These are phyloP conservation scores for Xanthoconium stramineum DNA, from an alignment of 768 basidiomycete species.

Conservation along the genomic window DNA sequence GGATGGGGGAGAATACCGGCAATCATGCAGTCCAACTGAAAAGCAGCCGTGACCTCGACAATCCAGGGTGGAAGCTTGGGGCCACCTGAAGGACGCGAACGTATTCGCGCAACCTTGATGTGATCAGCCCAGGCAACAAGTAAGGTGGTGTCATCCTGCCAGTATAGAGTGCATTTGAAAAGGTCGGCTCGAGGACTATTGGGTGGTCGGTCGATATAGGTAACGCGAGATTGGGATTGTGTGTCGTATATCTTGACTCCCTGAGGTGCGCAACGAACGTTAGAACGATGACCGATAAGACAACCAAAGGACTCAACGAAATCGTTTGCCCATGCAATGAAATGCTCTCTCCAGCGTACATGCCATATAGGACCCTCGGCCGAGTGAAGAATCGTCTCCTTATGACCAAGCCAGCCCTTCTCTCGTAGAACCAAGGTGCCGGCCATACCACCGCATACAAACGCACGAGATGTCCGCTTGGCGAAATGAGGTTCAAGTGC, in stretches of 20 bases:
- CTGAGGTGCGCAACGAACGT: slow-evolving; percentile 35
- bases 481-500: slow-evolving; percentile 90
- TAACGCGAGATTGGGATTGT: slow-evolving; percentile 69
- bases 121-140: slow-evolving; percentile 93
- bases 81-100: slow-evolving; percentile 50
- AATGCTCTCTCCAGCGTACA: slow-evolving; percentile 75
- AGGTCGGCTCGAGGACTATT: slow-evolving; percentile 90
- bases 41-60: slow-evolving; percentile 88
- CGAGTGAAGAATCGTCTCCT: slow-evolving; percentile 75
- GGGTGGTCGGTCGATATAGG: slow-evolving; percentile 77
- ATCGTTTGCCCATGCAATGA: slow-evolving; percentile 98
- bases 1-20: slow-evolving; percentile 85
- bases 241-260: slow-evolving; percentile 95
- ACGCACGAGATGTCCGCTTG: slow-evolving; percentile 68
- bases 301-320: slow-evolving; percentile 46
- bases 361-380: slow-evolving; percentile 97
- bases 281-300: not conserved
- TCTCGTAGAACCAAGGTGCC: slow-evolving; percentile 85
- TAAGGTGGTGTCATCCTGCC: slow-evolving; percentile 90
- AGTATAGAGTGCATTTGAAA: slow-evolving; percentile 88
- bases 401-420: slow-evolving; percentile 96
- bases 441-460: slow-evolving; percentile 91
- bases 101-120: slow-evolving; percentile 85
- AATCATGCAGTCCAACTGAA: slow-evolving; percentile 94
- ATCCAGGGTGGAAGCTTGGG: slow-evolving; percentile 55